Evolutionary conservation across 352 stramenopile genomes (phyloP).

Genomic region (Pythium plurisporium): DNA sequence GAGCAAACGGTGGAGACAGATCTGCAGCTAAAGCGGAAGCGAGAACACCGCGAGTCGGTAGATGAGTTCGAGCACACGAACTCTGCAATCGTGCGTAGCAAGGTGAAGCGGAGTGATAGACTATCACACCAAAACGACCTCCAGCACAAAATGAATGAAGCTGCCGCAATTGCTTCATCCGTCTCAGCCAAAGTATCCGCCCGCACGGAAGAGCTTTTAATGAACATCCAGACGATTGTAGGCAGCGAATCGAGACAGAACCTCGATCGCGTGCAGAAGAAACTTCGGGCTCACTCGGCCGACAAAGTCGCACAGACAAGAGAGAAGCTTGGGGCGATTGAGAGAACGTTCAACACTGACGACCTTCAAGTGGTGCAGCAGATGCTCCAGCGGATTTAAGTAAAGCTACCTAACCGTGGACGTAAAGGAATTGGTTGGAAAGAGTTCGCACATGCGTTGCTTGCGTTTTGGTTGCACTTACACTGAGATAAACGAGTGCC

Average conservation of each 20-base stretch:
- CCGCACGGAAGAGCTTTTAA: not conserved
- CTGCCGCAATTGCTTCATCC: not conserved
- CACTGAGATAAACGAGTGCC: too few species aligned
- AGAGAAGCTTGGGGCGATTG: slow-evolving; percentile 24
- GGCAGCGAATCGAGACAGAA: slow-evolving; percentile 8
- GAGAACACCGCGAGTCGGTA: not conserved
- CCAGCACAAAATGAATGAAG: not conserved
- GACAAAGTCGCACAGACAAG: slow-evolving; percentile 18
- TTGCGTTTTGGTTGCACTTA: too few species aligned
- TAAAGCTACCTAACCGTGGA: not conserved
- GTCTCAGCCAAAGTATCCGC: not conserved
- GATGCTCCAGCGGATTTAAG: slow-evolving; percentile 27
- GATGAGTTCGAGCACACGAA: not conserved
- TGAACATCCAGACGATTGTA: not conserved
- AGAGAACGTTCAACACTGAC: slow-evolving; percentile 33
- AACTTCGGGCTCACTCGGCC: slow-evolving; percentile 5
- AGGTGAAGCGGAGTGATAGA: not conserved
- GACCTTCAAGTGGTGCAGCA: slow-evolving; percentile 33
- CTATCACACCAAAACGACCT: not conserved
- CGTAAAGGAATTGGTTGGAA: not conserved
- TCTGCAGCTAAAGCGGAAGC: not conserved
- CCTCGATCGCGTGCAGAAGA: slow-evolving; percentile 21
- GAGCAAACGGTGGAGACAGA: not conserved
- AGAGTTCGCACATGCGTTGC: too few species aligned
- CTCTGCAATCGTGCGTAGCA: not conserved